A percentile compares a stretch with the other conserved stretches of the same genome.
These are phyloP conservation scores for Sarcocystis neurona DNA, from an alignment of 169 alveolate genomes.

Conservation along the genomic window DNA sequence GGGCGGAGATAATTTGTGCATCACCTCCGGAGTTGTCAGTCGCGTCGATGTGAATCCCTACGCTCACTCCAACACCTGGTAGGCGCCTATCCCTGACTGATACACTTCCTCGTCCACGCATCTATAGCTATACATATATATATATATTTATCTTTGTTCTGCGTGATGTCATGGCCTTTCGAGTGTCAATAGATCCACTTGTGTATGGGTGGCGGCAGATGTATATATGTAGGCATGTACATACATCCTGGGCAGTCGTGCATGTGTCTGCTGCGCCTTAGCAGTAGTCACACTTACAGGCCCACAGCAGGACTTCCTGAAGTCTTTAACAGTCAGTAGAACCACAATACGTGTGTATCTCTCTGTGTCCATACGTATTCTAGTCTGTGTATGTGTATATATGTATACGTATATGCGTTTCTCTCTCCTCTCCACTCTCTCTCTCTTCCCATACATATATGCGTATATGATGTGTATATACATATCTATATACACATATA, in stretches of 20 bases:
- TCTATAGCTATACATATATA: neutral
- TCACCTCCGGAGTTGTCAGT: conserved; percentile 87
- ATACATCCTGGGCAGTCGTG: neutral
- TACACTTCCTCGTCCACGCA: neutral
- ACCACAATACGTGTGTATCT: too few relatives aligned
- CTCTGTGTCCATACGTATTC: too few relatives aligned
- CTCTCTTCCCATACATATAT: neutral
- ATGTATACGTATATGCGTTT: neutral
- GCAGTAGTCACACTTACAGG: too few relatives aligned
- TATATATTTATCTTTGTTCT: neutral
- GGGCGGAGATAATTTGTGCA: conserved; percentile 88
- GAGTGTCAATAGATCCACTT: neutral
- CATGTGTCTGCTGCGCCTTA: too few relatives aligned
- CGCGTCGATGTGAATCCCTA: conserved; percentile 83
- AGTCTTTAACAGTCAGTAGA: too few relatives aligned
- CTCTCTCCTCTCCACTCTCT: neutral
- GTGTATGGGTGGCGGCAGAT: neutral
- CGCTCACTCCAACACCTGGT: conserved; percentile 71
- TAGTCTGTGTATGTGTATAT: neutral
- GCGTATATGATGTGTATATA: neutral
- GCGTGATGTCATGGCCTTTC: neutral
- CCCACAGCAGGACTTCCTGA: too few relatives aligned
- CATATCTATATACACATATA: neutral
- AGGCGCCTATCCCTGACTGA: neutral
- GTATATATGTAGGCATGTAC: neutral